phyloP scores from a whole-genome alignment of 208 protist genomes.

The Crithidia mellificae region DNA sequence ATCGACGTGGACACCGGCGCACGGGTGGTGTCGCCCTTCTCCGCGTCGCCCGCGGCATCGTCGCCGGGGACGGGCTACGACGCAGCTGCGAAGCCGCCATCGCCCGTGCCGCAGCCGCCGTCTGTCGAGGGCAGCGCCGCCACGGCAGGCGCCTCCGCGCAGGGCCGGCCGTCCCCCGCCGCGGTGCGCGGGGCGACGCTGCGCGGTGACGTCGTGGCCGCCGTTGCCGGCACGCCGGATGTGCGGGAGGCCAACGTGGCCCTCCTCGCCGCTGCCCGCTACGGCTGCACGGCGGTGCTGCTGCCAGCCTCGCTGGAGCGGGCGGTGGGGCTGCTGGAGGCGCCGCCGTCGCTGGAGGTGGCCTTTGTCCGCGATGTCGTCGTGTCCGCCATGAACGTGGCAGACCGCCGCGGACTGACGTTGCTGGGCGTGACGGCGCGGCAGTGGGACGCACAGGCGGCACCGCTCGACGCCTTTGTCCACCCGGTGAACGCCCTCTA shows the following conservation, averaged over 20 bases:
- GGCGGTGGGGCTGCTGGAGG: slow-evolving; percentile 30
- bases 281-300: slow-evolving; percentile 62
- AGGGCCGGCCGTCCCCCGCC: slow-evolving; percentile 5
- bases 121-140: slow-evolving; percentile 9
- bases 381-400: slow-evolving; percentile 36
- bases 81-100: slow-evolving; percentile 6
- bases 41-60: background rate
- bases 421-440: slow-evolving; percentile 49
- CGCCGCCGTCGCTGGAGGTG: slow-evolving; percentile 49
- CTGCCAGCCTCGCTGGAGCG: slow-evolving; percentile 43
- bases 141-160: slow-evolving; percentile 4
- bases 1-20: slow-evolving; percentile 20
- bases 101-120: background rate
- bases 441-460: slow-evolving; percentile 29
- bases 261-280: slow-evolving; percentile 58
- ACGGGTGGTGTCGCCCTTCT: background rate
- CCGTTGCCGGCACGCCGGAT: slow-evolving; percentile 43
- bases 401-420: slow-evolving; percentile 41
- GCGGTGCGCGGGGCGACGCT: slow-evolving; percentile 27
- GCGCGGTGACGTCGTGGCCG: slow-evolving; percentile 58
- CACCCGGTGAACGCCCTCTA: slow-evolving; percentile 70
- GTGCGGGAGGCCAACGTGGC: slow-evolving; percentile 58
- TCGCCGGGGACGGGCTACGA: slow-evolving; percentile 2
- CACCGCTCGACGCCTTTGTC: slow-evolving; percentile 44
- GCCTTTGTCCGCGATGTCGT: slow-evolving; percentile 56